A percentile compares a stretch with the other conserved stretches of the same genome.
These are phyloP conservation scores for Lophiotrema nucula DNA, from an alignment of 495 filamentous ascomycete genomes.

Conservation along the genomic window DNA sequence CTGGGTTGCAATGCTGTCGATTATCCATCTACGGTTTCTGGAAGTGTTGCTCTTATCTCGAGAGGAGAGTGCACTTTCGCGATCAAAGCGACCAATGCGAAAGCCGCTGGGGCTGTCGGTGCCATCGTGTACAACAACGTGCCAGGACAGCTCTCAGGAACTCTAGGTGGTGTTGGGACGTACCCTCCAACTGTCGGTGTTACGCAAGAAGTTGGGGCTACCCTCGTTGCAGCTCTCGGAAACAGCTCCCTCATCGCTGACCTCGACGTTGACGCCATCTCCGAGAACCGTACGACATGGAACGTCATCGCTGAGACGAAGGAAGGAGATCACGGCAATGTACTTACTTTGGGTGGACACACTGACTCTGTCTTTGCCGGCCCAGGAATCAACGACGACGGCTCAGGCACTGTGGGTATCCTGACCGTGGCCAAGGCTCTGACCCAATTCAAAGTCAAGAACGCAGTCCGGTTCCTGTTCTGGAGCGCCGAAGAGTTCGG, in stretches of 20 bases:
- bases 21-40: conserved; percentile 54
- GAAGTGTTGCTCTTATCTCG: conserved; percentile 61
- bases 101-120: conserved; percentile 57
- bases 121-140: conserved; percentile 68
- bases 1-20: conserved; percentile 58
- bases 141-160: conserved; percentile 52
- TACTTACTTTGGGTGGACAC: conserved; percentile 64
- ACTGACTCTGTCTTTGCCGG: conserved; percentile 65
- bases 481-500: conserved; percentile 69
- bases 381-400: conserved; percentile 69
- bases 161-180: conserved; percentile 53
- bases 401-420: conserved; percentile 63
- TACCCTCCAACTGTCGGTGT: conserved; percentile 58
- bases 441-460: conserved; percentile 56
- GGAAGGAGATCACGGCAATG: conserved; percentile 63
- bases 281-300: conserved; percentile 41
- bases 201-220: conserved; percentile 50
- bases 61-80: conserved; percentile 63
- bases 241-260: conserved; percentile 36
- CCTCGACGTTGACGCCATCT: conserved; percentile 42
- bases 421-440: conserved; percentile 65
- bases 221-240: conserved; percentile 46
- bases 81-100: conserved; percentile 59
- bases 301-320: conserved; percentile 71
- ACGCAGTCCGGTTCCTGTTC: conserved; percentile 68